These are phyloP conservation scores for Fraxinus greggii DNA, from an alignment of 305 asterid genomes.

Conservation along the genomic window DNA sequence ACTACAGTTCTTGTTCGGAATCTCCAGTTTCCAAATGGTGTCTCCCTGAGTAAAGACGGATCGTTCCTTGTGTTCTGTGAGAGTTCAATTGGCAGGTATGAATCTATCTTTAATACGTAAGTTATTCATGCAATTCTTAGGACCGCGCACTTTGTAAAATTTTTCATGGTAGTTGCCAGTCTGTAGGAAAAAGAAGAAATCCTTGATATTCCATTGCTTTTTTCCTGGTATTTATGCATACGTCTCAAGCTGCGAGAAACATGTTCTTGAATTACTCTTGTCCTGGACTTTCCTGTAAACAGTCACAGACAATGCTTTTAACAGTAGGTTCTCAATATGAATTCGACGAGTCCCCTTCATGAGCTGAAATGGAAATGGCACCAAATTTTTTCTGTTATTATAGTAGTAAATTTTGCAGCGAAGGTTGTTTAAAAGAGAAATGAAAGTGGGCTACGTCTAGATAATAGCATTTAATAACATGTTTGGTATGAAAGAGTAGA, in stretches of 20 bases:
- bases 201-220: not conserved
- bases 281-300: not conserved
- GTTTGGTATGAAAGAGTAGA: not conserved
- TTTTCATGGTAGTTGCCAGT: not conserved
- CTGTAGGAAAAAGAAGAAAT: not conserved
- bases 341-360: not conserved
- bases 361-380: not conserved
- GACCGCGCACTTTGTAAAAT: not conserved
- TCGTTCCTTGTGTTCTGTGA: constrained; percentile 79
- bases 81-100: constrained; percentile 70
- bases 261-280: not conserved
- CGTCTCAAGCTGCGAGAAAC: not conserved
- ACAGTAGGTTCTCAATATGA: not conserved
- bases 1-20: constrained; percentile 67
- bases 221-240: not conserved
- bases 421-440: not conserved
- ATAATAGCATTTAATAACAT: not conserved
- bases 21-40: constrained; percentile 81
- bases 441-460: not conserved
- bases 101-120: not conserved
- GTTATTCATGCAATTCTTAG: not conserved
- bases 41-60: constrained; percentile 80
- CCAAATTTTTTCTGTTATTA: not conserved
- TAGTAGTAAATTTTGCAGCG: not conserved
- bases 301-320: not conserved